Base-by-base conservation (phyloP, 257 asterid genomes). In the Lavandula angustifolia region DNA sequence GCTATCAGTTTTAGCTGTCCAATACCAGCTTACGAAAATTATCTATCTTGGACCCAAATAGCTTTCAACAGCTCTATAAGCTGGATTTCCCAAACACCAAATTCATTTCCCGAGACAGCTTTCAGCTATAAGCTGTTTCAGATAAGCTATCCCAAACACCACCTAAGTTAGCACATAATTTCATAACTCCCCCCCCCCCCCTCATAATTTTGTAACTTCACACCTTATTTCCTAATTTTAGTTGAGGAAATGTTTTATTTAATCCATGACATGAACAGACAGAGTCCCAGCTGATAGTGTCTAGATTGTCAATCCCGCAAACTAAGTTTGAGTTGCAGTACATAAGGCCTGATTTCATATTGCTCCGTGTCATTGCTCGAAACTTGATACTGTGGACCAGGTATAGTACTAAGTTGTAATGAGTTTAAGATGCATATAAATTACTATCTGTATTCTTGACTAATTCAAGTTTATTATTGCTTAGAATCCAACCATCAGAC, bases 311-410 rank as follows among this genome's bases (percentile, higher is more conserved):
- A 50, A 83, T 87, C 74, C 99, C 99, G 3, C 88, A 81, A 77
- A 89, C 99, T 1, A 81, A 74, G 79, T 92, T 85, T 75, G 97
- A 87, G 67, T 76, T 92, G 87, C 99, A 82, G 76, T 87, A 82
- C 47, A 82, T 90, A 77, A 87, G 99, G 76, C 99, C 99, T 68
- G 99, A 92, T 81, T 90, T 92, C 70, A 81, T 89, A 63, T 79
- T 92, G 89, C 94, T 92, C 13, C 92, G 92, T 56, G 94, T 92
- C 65, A 78, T 92, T 81, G 94, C 99, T 64, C 89, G 85, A 72
- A 92, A 85, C 78, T 80, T 92, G 85, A 87, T 90, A 72, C 67
- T 82, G 72, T 92, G 99, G 99, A 85, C 84, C 94, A 92, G 99
- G 99, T 92, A 81, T 57, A 11, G 6, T 64, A 49, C 67, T 69